Base-by-base conservation (phyloP, 2,329 filamentous ascomycete species). In the Botrytis cinerea region DNA sequence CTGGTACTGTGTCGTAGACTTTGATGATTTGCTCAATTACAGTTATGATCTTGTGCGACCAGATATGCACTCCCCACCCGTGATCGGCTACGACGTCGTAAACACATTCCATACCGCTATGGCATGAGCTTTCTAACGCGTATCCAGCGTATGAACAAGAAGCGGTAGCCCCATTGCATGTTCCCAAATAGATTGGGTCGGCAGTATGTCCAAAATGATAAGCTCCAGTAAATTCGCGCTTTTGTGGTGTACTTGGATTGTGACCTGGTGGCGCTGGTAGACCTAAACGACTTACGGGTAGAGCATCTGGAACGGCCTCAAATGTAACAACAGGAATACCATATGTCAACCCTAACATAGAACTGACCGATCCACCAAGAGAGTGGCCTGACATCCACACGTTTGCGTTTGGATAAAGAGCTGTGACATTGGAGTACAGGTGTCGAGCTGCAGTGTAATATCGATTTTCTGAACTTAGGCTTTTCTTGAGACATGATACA, bases 141-240 rank as follows among this genome's bases (percentile, higher is more conserved):
- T 98, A 99, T 0, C 96, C 96, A 2, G 91, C 95, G 79, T 81
- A 97, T 90, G 95, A 96, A 82, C 96, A 98, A 18, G 92, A 90
- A 4, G 95, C 95, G 2, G 93, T 94, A 4, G 93, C 93, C 46
- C 93, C 93, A 79, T 97, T 98, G 83, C 96, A 98, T 0, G 91
- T 93, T 46, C 96, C 96, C 84, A 98, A 95, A 80, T 92, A 99
- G 48, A 99, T 91, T 0, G 96, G 96, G 82, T 99, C 96, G 0
- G 96, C 96, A 0, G 94, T 98, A 80, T 98, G 95, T 6, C 96
- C 96, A 81, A 98, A 95, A 82, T 99, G 96, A 80, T 90, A 97
- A 0, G 92, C 87, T 20, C 93, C 95, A 0, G 94, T 97, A 79
- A 90, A 88, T 74, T 89, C 83, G 60, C 93, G 87, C 54, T 88